Base-by-base conservation (phyloP, 1,284 basidiomycete genomes). In the Pseudozyma pruni region DNA sequence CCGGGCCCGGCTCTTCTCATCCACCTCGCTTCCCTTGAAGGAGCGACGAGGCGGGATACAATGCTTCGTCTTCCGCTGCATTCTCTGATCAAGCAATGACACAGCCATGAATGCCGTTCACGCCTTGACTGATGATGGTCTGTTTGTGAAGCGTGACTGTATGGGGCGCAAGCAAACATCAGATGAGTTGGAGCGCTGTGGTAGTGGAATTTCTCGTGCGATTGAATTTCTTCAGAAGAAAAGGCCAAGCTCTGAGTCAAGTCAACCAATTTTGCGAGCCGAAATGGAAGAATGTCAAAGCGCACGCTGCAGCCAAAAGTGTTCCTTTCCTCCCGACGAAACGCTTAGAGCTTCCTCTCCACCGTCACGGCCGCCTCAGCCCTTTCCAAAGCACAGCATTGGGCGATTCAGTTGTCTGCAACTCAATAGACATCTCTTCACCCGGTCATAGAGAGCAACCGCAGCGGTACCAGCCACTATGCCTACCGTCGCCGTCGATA, bases 401-500 rank as follows among this genome's bases (percentile, higher is more conserved):
- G 27, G 13, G 34, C 22, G n/a, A n/a, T n/a, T n/a, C n/a, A n/a
- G n/a, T n/a, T n/a, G n/a, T n/a, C n/a, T n/a, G n/a, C n/a, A n/a
- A n/a, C n/a, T n/a, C n/a, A n/a, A n/a, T 31, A n/a, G 16, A 19
- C 46, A 31, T 5, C 27, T 14, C 10, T 14, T 10, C 29, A 10
- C 11, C 14, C 14, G 19, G 29, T 8, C 29, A 2, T 49, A 17
- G 19, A 49, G 25, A 39, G 29, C 11, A 32, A 8, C 17, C 39
- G 48, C 38, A 27, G 27, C 31, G 22, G 23, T 33, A 6, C 17
- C 25, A 11, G 35, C 38, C 40, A 59, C 16, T 35, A 94, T 95
- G 95, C 95, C 95, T 68, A 98, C 96, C 67, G 88, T 98, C 81
- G 86, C 91, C 37, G 93, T 98, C 55, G 92, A 98, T 86, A 97